Evolutionary conservation across 2,329 filamentous ascomycete genomes (phyloP), one percentile per base, ranked within the genome.

Genomic region (Septoria linicola): DNA sequence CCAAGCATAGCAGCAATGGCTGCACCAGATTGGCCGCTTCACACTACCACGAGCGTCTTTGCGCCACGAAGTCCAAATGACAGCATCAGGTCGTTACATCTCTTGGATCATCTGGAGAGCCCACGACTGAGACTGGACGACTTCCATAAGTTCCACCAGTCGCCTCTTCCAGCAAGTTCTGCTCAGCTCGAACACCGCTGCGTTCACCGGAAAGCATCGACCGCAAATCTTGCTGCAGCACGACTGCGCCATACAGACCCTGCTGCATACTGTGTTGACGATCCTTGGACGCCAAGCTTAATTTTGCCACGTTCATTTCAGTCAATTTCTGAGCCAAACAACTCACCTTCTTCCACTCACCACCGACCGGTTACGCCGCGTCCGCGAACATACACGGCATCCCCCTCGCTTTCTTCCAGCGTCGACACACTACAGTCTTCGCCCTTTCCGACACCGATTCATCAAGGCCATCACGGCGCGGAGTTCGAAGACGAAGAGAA

Each of bases 381-480:
- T 30, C 54, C 52, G 31, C 55, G 56, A 19, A 54, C 59, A 27
- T 49, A 44, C 47, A 59, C 58, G 11, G 51, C 51, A 13, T 60
- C 58, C 2, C 61, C 61, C 10, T 63, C 61, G 23, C 40, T 63
- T 8, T 59, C 59, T 3, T 62, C 59, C 36, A 59, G 58, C 13
- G 51, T 58, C 21, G 58, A 59, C 11, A 63, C 61, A 7, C 34
- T 63, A 11, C 59, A 59, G 40, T 62, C 59, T 16, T 61, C 59
- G 31, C 59, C 59, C 10, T 58, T 55, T 17, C 50, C 56, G 14
- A 63, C 61, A 19, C 61, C 61, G 21, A 42, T 50, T 23, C 27
- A 46, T 37, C 50, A 49, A 34, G 51, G 25, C 31, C 30, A 41
- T 40, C 37, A 42, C 10, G 41, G 23, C 21, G 44, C 30, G n/a